Evolutionary conservation across 2,329 filamentous ascomycete species (phyloP).

Genomic region (Clonostachys rhizophaga): DNA sequence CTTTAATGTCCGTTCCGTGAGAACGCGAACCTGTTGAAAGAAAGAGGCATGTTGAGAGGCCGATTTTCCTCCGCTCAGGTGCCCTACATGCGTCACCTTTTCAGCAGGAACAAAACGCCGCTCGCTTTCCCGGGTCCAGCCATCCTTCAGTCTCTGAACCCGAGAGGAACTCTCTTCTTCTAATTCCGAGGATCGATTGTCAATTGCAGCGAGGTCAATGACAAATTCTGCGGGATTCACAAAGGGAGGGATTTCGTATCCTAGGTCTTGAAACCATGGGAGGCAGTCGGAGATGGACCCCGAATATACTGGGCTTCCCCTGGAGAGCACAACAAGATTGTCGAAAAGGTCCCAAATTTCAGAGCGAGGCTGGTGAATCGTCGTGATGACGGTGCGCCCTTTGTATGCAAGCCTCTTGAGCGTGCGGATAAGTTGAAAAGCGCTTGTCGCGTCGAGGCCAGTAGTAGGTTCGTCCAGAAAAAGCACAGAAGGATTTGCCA

Average conservation of each 20-base stretch:
- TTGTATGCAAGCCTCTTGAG: slow-evolving; percentile 63
- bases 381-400: slow-evolving; percentile 67
- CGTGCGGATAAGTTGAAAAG: slow-evolving; percentile 68
- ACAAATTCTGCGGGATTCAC: slow-evolving; percentile 76
- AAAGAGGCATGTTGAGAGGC: slow-evolving; percentile 47
- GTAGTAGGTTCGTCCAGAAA: slow-evolving; percentile 80
- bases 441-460: slow-evolving; percentile 71
- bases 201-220: slow-evolving; percentile 70
- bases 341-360: slow-evolving; percentile 80
- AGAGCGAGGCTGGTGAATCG: slow-evolving; percentile 72
- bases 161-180: slow-evolving; percentile 55
- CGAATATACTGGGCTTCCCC: slow-evolving; percentile 64
- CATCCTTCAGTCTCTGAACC: slow-evolving; percentile 54
- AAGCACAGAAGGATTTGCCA: slow-evolving; percentile 74
- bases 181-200: slow-evolving; percentile 63
- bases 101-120: slow-evolving; percentile 14
- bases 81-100: background rate
- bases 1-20: slow-evolving; percentile 65
- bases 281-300: slow-evolving; percentile 54
- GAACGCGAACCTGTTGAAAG: slow-evolving; percentile 56
- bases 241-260: slow-evolving; percentile 61
- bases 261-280: slow-evolving; percentile 57
- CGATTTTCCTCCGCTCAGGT: background rate
- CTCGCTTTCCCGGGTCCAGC: slow-evolving; percentile 46
- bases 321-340: slow-evolving; percentile 63